Conservation (phyloP, 441 rosid species). For the Syzygium syzygioides region DNA sequence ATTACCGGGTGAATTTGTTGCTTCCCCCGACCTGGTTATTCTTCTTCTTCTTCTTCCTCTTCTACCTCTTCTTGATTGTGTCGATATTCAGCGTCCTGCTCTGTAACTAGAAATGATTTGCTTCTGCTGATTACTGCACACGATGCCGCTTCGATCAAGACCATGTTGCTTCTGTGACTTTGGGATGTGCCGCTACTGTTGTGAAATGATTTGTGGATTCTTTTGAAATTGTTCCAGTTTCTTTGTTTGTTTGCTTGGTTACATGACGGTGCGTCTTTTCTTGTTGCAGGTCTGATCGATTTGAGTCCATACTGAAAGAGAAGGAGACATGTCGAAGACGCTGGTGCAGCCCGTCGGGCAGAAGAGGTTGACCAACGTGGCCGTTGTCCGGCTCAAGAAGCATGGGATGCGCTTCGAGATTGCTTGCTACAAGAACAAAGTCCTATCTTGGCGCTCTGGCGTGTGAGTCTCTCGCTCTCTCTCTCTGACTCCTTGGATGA, state of each 20-base stretch:
- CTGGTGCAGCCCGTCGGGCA: constrained; percentile 78
- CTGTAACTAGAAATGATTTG: background rate
- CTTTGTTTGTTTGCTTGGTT: background rate
- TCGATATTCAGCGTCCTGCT: background rate
- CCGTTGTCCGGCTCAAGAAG: constrained; percentile 88
- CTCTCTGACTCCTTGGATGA: background rate
- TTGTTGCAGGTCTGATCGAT: background rate
- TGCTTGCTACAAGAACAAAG: constrained; percentile 97
- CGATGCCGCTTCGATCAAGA: background rate
- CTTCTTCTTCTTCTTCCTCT: background rate
- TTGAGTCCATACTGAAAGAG: background rate
- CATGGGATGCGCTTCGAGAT: constrained; percentile 92
- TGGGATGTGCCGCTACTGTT: background rate
- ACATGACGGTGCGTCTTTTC: background rate
- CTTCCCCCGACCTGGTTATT: background rate
- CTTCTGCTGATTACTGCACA: background rate
- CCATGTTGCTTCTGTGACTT: background rate
- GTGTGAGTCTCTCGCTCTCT: constrained; percentile 47
- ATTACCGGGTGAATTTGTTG: background rate
- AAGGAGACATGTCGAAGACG: background rate
- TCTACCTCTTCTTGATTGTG: background rate
- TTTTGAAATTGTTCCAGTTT: background rate
- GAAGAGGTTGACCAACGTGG: constrained; percentile 93
- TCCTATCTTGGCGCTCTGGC: constrained; percentile 98
- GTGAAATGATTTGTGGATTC: background rate